Base-by-base conservation (phyloP, 2,329 filamentous ascomycete species). In the Fusarium sambucinum region DNA sequence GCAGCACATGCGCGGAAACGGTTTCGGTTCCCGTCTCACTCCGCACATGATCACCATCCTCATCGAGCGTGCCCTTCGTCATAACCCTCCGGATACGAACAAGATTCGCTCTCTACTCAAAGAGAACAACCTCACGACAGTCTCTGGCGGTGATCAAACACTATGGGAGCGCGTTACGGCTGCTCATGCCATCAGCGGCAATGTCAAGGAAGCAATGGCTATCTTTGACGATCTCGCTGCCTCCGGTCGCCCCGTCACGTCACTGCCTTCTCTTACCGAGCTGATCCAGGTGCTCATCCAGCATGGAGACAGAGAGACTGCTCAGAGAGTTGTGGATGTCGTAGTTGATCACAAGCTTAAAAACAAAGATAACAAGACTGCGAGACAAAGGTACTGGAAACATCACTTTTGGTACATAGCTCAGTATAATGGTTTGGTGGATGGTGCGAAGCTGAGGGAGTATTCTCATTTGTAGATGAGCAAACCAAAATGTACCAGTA, bases 1-100 rank as follows among this genome's bases (percentile, higher is more conserved):
- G 42, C 78, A 81, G 2, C 86, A 90, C 76, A 91, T 96, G 84
- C 79, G 80, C 51, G 70, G 73, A 8, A 79, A 82, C 25, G 84
- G 85, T 21, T 73, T 90, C 42, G 75, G 83, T 47, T 83, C 88
- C 5, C 86, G 86, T 8, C 78, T 88, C 3, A 86, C 86, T 6
- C 78, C 87, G 2, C 86, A 93, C 70, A 91, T 93, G 73, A 92
- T 92, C 80, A 94, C 92, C 25, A 91, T 90, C 73, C 85, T 96
- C 21, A 81, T 92, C 45, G 86, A 90, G 45, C 84, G 91, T 74
- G 90, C 90, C 75, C 90, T 94, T 74, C 73, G 81, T 11, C 84
- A 83, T 51, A 64, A 79, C 2, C 87, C 87, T 3, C 88, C 89
- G 0, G 84, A 91, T 69, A 79, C 92, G 30, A 77, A 79, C 3